Evolutionary conservation across 768 basidiomycete species (phyloP).

Genomic region (Russula vinacea): DNA sequence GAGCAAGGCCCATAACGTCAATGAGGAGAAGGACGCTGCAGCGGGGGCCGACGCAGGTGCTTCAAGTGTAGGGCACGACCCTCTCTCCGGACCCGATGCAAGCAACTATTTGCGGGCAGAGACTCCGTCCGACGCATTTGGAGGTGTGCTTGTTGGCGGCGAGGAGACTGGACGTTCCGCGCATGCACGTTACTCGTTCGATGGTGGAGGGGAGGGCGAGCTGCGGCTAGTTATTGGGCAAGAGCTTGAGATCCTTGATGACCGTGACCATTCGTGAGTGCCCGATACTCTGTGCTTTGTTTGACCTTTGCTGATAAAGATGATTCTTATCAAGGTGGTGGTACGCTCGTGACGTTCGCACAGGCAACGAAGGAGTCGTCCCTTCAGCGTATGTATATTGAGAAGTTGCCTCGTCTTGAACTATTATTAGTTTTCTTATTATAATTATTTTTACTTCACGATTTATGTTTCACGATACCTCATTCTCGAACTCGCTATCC

Average conservation of each 20-base stretch:
- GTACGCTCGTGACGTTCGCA: slow-evolving; percentile 80
- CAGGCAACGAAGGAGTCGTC: slow-evolving; percentile 84
- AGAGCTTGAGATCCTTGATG: slow-evolving; percentile 75
- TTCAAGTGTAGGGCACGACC: slow-evolving; percentile 43
- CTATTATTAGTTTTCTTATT: slow-evolving; percentile 13
- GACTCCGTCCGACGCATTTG: slow-evolving; percentile 73
- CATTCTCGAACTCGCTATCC: slow-evolving; percentile 21
- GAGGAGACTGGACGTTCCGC: slow-evolving; percentile 65
- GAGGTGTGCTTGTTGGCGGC: slow-evolving; percentile 52
- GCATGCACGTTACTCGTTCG: slow-evolving; percentile 80
- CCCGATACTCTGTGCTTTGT: neutral
- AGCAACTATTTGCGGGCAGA: slow-evolving; percentile 78
- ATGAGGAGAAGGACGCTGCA: slow-evolving; percentile 57
- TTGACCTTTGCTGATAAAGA: slow-evolving; percentile 22
- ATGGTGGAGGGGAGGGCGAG: slow-evolving; percentile 76
- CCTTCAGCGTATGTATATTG: slow-evolving; percentile 90
- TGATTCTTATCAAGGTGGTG: slow-evolving; percentile 66
- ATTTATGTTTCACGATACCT: slow-evolving; percentile 31
- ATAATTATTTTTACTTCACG: slow-evolving; percentile 31
- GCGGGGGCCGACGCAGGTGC: slow-evolving; percentile 38
- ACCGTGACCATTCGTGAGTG: slow-evolving; percentile 74
- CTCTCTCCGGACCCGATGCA: slow-evolving; percentile 63
- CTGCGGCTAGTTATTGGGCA: slow-evolving; percentile 63
- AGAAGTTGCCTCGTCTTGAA: slow-evolving; percentile 30
- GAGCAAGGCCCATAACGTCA: slow-evolving; percentile 38